Evolutionary conservation across 2,329 filamentous ascomycete genomes (phyloP).

Genomic region (Clonostachys solani): DNA sequence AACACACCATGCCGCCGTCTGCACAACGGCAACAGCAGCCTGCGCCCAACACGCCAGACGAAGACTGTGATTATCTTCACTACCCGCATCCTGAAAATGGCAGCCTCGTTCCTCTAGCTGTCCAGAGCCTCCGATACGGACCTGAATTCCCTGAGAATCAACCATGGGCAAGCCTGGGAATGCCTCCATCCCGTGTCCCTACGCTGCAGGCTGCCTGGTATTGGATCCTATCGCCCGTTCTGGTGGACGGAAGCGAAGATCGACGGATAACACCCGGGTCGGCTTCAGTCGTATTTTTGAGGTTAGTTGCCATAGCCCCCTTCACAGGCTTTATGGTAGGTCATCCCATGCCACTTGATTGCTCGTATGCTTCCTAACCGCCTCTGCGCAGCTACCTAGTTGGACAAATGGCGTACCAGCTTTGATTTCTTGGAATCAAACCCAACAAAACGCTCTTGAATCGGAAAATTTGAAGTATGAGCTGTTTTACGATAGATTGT

Average conservation of each 20-base stretch:
- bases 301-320: background rate
- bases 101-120: conserved; percentile 2
- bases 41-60: no score
- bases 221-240: conserved; percentile 3
- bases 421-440: no score
- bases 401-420: no score
- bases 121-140: conserved; percentile 2
- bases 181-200: background rate
- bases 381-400: no score
- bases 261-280: background rate
- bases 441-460: no score
- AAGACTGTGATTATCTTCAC: no score
- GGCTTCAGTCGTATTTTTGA: background rate
- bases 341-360: background rate
- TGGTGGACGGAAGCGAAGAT: background rate
- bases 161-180: conserved; percentile 4
- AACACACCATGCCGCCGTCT: no score
- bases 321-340: background rate
- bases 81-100: background rate
- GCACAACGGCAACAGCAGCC: no score
- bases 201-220: conserved; percentile 1
- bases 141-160: background rate
- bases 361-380: background rate
- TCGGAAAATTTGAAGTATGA: no score
- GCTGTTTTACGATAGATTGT: no score